Conservation (phyloP, 2,329 filamentous ascomycete genomes). For the Colletotrichum sp. region DNA sequence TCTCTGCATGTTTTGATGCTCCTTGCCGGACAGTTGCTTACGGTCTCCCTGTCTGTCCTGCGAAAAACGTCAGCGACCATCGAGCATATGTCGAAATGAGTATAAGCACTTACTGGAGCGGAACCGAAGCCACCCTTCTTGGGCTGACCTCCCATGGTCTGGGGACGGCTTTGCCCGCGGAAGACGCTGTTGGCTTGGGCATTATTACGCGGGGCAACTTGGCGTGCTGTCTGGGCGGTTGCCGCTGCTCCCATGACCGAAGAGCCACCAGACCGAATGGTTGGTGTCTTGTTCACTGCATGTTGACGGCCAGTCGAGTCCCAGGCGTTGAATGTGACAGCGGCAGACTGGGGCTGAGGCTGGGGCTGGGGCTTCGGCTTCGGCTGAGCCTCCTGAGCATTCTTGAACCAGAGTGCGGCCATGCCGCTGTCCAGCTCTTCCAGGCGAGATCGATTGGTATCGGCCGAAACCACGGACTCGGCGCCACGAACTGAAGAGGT, state of each 20-base stretch:
- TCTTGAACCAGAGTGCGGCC: background rate
- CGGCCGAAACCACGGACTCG: background rate
- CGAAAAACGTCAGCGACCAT: background rate
- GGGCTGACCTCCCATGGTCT: background rate
- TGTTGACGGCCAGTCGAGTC: constrained; percentile 29
- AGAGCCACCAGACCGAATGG: constrained; percentile 6
- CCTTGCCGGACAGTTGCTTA: constrained; percentile 5
- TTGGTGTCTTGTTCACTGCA: constrained; percentile 25
- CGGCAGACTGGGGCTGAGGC: background rate
- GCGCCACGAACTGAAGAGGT: background rate
- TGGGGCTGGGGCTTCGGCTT: background rate
- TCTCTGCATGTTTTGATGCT: constrained; percentile 6
- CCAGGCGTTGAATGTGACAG: constrained; percentile 29
- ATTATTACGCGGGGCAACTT: background rate
- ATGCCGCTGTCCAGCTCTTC: background rate
- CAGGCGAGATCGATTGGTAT: background rate
- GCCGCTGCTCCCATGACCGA: background rate
- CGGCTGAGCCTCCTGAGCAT: background rate
- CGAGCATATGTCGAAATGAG: background rate
- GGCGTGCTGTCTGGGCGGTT: background rate
- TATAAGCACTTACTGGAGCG: background rate
- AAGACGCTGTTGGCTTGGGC: background rate
- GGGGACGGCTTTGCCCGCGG: background rate
- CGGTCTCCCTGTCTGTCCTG: constrained; percentile 1
- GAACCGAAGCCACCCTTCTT: background rate